phyloP scores from a whole-genome alignment of 2,329 filamentous ascomycete genomes.

The Dactylellina cionopaga region DNA sequence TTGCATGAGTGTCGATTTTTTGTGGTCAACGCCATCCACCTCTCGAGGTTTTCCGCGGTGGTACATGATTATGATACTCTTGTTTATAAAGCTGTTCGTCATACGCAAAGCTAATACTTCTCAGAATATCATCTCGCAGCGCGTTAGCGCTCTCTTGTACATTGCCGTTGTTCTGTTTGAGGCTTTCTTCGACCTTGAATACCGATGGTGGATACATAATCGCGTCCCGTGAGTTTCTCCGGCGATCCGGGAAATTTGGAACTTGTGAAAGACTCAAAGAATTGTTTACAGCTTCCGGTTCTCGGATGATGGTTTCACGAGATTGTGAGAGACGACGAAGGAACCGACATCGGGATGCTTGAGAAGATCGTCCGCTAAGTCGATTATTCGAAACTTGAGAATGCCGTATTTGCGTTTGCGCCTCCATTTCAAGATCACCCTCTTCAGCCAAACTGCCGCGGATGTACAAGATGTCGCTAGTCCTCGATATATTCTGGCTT shows the following conservation, averaged over 20 bases:
- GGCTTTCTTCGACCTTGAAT: constrained; percentile 50
- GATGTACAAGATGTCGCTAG: constrained; percentile 33
- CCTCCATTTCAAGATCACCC: constrained; percentile 26
- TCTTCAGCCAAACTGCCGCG: constrained; percentile 27
- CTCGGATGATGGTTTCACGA: constrained; percentile 27
- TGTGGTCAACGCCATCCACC: constrained; percentile 48
- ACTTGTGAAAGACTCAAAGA: not conserved
- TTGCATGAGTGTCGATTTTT: not conserved
- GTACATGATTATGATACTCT: constrained; percentile 36
- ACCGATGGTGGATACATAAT: constrained; percentile 44
- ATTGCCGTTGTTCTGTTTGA: constrained; percentile 44
- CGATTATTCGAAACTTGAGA: constrained; percentile 17
- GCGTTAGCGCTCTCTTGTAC: constrained; percentile 47
- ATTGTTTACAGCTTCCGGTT: constrained; percentile 19
- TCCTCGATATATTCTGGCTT: too few relatives aligned
- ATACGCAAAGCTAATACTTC: constrained; percentile 49
- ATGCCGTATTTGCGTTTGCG: not conserved
- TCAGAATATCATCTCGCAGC: constrained; percentile 39
- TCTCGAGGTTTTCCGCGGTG: constrained; percentile 29
- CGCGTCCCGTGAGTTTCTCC: constrained; percentile 27
- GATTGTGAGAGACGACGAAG: constrained; percentile 29
- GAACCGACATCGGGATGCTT: constrained; percentile 16
- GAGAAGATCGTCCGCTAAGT: constrained; percentile 30
- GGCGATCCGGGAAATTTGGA: constrained; percentile 2
- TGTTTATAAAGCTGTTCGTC: constrained; percentile 45